Evolutionary conservation across 768 basidiomycete species (phyloP).

Genomic region (Tricholoma bakamatsutake): DNA sequence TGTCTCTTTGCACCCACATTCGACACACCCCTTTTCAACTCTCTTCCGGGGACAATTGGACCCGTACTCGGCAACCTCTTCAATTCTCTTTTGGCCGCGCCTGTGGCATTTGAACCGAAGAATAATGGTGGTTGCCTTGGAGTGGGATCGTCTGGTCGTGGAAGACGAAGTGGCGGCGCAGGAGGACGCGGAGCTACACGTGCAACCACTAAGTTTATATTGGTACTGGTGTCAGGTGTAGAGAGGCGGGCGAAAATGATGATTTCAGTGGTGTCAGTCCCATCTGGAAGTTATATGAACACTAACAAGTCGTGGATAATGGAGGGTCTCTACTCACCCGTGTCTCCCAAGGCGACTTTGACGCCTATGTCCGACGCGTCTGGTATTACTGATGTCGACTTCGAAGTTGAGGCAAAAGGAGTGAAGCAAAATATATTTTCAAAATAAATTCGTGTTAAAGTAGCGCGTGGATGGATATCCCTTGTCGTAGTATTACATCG

Average conservation of each 20-base stretch:
- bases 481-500: slow-evolving; percentile 25
- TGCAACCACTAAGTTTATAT: slow-evolving; percentile 49
- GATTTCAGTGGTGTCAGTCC: slow-evolving; percentile 65
- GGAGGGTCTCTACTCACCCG: slow-evolving; percentile 35
- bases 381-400: slow-evolving; percentile 9
- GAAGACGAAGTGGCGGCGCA: slow-evolving; percentile 32
- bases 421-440: slow-evolving; percentile 62
- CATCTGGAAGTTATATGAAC: slow-evolving; percentile 33
- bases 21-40: slow-evolving; percentile 11
- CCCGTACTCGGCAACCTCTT: slow-evolving; percentile 26
- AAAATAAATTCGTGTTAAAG: slow-evolving; percentile 59
- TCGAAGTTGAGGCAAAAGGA: slow-evolving; percentile 28
- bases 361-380: slow-evolving; percentile 48
- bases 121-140: slow-evolving; percentile 59
- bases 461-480: slow-evolving; percentile 65
- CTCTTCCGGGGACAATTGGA: slow-evolving; percentile 7
- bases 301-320: not conserved
- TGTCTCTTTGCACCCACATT: slow-evolving; percentile 24
- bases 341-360: slow-evolving; percentile 66
- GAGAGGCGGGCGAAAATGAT: slow-evolving; percentile 40
- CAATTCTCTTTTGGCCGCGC: slow-evolving; percentile 17
- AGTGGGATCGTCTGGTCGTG: slow-evolving; percentile 75
- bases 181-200: slow-evolving; percentile 41
- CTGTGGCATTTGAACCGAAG: slow-evolving; percentile 16
- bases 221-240: slow-evolving; percentile 10